phyloP scores from a whole-genome alignment of 441 rosid genomes.

The Euphorbia schlechtendalii region DNA sequence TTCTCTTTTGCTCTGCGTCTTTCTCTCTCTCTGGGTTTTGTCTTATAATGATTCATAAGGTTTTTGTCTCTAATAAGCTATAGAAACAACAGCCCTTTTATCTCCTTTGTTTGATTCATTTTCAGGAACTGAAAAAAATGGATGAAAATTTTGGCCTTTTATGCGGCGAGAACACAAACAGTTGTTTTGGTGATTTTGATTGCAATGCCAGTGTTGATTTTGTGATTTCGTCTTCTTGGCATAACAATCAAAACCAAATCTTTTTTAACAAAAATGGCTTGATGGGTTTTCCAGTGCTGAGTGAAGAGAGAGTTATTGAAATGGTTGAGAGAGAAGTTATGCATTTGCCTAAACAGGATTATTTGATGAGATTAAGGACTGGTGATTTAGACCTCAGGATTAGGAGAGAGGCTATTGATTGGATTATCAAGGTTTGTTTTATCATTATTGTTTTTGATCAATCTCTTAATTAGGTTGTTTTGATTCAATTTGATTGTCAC shows the following conservation, averaged over 20 bases:
- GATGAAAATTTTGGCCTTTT: constrained; percentile 51
- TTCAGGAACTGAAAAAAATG: constrained; percentile 35
- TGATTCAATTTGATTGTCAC: background rate
- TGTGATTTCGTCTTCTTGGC: constrained; percentile 20
- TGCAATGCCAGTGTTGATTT: constrained; percentile 26
- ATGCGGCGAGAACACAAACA: constrained; percentile 39
- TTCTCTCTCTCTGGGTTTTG: constrained; percentile 14
- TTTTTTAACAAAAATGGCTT: constrained; percentile 22
- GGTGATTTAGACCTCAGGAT: constrained; percentile 48
- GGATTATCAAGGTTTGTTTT: constrained; percentile 49
- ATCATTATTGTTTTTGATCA: background rate
- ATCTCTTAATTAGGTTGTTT: constrained; percentile 17
- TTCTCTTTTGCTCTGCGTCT: constrained; percentile 12
- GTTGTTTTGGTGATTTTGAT: constrained; percentile 36
- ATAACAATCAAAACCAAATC: constrained; percentile 11
- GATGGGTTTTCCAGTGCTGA: constrained; percentile 40
- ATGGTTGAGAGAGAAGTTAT: constrained; percentile 45
- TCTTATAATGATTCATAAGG: constrained; percentile 18
- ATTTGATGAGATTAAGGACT: constrained; percentile 39
- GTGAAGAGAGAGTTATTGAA: constrained; percentile 40
- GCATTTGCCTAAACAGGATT: constrained; percentile 43
- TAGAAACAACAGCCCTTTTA: constrained; percentile 12
- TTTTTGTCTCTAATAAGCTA: background rate
- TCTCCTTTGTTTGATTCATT: constrained; percentile 22
- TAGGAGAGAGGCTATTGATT: constrained; percentile 49